Evolutionary conservation across 305 asterid genomes (phyloP).

Genomic region (Coffea humblotiana): DNA sequence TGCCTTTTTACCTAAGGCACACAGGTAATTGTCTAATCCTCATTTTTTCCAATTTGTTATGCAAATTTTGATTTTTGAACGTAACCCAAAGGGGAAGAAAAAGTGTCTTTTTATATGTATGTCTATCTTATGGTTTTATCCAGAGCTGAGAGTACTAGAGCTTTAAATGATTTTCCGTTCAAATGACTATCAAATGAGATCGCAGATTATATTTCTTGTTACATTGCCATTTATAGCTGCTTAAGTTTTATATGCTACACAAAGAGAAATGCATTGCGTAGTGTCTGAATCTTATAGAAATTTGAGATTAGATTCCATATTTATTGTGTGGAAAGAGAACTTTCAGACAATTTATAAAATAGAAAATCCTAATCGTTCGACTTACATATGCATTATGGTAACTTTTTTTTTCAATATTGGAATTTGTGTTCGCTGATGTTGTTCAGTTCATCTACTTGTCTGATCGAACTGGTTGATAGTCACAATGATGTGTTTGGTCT

Average conservation of each 20-base stretch:
- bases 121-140: not conserved
- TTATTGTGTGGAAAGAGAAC: not conserved
- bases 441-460: not conserved
- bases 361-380: not conserved
- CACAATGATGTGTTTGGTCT: slow-evolving; percentile 14
- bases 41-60: not conserved
- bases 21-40: slow-evolving; percentile 50
- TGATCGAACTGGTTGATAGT: slow-evolving; percentile 1
- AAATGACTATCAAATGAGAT: not conserved
- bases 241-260: not conserved
- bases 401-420: not conserved
- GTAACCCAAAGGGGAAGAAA: not conserved
- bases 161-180: not conserved
- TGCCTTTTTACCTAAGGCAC: slow-evolving; percentile 90
- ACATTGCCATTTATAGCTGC: not conserved
- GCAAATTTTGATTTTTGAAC: not conserved
- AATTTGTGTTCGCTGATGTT: not conserved
- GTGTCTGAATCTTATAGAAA: not conserved
- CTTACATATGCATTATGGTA: not conserved
- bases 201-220: not conserved
- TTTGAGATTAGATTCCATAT: not conserved
- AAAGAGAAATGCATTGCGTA: not conserved
- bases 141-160: not conserved
- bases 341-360: not conserved
- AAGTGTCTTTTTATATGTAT: not conserved